Evolutionary conservation across 306 rosid genomes (phyloP).

Genomic region (Sphenostylis stenocarpa): DNA sequence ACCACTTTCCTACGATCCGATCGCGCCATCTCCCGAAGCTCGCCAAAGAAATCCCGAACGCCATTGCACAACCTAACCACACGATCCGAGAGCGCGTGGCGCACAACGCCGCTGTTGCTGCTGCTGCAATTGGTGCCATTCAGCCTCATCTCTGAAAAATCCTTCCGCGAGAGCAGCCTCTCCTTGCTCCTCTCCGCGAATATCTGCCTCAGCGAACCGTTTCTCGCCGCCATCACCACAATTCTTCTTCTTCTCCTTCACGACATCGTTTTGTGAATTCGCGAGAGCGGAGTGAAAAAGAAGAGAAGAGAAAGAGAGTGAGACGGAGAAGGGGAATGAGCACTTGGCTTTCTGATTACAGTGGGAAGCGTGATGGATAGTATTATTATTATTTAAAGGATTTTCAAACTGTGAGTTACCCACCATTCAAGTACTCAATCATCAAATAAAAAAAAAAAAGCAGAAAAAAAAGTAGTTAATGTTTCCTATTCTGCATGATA

Average conservation of each 20-base stretch:
- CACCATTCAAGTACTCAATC: neutral
- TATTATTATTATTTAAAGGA: neutral
- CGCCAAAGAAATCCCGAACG: neutral
- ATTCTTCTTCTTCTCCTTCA: neutral
- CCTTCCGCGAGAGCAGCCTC: slow-evolving; percentile 43
- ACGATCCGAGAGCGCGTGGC: neutral
- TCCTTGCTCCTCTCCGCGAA: slow-evolving; percentile 59
- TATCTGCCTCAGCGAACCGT: slow-evolving; percentile 52
- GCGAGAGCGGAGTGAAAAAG: too few relatives aligned
- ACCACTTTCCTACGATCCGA: slow-evolving; percentile 55
- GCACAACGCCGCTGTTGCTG: neutral
- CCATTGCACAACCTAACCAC: neutral
- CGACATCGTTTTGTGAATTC: neutral
- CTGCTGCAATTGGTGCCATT: neutral
- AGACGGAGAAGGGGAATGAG: neutral
- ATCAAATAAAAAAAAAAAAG: too few relatives aligned
- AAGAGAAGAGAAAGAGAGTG: neutral
- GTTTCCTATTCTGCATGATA: too few relatives aligned
- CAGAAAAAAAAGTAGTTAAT: too few relatives aligned
- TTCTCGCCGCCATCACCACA: slow-evolving; percentile 43
- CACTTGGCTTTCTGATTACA: neutral
- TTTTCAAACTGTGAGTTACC: neutral
- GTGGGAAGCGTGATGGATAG: neutral
- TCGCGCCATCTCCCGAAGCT: slow-evolving; percentile 40
- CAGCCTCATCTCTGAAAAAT: neutral